Evolutionary conservation across 2,329 filamentous ascomycete species (phyloP).

Genomic region (Didymella pomorum): DNA sequence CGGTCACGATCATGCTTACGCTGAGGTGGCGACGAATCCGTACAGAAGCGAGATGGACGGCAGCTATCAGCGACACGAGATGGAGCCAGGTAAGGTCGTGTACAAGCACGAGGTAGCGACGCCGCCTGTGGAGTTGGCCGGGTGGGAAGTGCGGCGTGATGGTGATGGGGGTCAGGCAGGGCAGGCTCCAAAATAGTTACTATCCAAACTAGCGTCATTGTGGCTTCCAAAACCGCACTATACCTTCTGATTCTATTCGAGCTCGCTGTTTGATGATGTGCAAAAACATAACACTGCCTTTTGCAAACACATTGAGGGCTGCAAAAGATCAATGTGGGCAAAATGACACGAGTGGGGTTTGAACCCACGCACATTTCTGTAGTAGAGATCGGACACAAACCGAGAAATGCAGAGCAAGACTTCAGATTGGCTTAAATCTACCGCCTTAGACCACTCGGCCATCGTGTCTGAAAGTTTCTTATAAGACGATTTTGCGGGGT

Average conservation of each 20-base stretch:
- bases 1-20: too few relatives aligned
- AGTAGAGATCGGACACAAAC: slow-evolving; percentile 34
- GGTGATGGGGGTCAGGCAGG: not conserved
- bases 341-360: slow-evolving; percentile 42
- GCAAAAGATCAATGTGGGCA: too few relatives aligned
- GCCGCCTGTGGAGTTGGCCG: slow-evolving; percentile 6
- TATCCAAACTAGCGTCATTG: too few relatives aligned
- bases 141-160: not conserved
- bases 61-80: slow-evolving; percentile 1
- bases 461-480: slow-evolving; percentile 31
- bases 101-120: slow-evolving; percentile 7
- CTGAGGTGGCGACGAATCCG: not conserved
- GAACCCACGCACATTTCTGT: slow-evolving; percentile 46
- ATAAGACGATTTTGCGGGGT: not conserved
- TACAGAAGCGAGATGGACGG: slow-evolving; percentile 1
- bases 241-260: too few relatives aligned
- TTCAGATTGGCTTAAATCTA: slow-evolving; percentile 41
- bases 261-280: too few relatives aligned
- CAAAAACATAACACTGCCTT: too few relatives aligned
- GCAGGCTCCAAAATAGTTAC: too few relatives aligned
- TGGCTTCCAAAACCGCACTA: not conserved
- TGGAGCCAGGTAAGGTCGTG: slow-evolving; percentile 3
- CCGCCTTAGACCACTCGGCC: slow-evolving; percentile 47
- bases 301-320: too few relatives aligned
- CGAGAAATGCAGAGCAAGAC: slow-evolving; percentile 14